Conservation (phyloP, 768 basidiomycete species). For the Tylopilus vinaceipallidus region DNA sequence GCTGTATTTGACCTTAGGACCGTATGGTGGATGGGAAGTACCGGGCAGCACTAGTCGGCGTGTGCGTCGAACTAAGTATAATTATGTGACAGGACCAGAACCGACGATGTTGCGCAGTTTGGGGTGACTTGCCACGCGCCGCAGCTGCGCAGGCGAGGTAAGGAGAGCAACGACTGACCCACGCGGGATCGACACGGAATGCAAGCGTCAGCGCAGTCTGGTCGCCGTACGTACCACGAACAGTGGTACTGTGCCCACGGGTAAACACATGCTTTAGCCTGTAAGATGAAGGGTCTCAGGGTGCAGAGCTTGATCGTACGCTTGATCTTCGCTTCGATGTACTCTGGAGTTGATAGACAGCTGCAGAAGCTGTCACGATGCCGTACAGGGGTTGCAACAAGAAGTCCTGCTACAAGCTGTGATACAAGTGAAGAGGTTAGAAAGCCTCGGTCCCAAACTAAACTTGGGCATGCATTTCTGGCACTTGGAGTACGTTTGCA, state of each 20-base stretch:
- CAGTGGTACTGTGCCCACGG: no score
- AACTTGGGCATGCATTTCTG: no score
- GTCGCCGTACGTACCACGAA: no score
- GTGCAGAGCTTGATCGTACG: no score
- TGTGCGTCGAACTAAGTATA: slow-evolving; percentile 1
- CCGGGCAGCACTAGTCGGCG: not conserved
- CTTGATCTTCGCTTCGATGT: not conserved
- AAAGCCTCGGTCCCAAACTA: not conserved
- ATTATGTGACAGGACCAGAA: not conserved
- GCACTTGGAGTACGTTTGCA: no score
- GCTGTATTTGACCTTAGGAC: not conserved
- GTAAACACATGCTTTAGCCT: no score
- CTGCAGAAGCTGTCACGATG: not conserved
- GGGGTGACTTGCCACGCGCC: not conserved
- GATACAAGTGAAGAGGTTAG: not conserved
- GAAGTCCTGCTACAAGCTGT: no score
- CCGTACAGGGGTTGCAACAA: no score
- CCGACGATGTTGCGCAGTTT: not conserved
- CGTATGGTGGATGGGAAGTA: not conserved
- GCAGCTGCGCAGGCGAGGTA: not conserved
- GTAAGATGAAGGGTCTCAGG: no score
- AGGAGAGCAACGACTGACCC: not conserved
- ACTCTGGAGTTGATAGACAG: not conserved
- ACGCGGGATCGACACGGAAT: slow-evolving; percentile 7
- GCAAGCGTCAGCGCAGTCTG: not conserved